Conservation (phyloP, 805 yeast genomes). For the Wickerhamiella occidentalis region DNA sequence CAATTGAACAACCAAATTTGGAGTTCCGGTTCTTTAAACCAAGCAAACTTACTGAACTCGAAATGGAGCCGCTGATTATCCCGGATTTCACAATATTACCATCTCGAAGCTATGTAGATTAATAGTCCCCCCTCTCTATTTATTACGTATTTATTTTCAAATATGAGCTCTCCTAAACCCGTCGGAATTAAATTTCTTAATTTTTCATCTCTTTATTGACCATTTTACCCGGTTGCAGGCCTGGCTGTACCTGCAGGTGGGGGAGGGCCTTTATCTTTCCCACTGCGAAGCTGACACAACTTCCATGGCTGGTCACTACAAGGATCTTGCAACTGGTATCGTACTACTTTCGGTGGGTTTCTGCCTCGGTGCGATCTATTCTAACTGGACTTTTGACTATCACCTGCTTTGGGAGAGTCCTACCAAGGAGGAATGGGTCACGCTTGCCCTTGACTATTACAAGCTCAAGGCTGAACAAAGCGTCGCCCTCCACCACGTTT, state of each 20-base stretch:
- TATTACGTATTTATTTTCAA: not conserved
- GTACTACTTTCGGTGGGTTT: slow-evolving; percentile 46
- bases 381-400: slow-evolving; percentile 74
- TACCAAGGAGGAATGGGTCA: slow-evolving; percentile 43
- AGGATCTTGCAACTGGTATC: slow-evolving; percentile 18
- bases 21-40: not conserved
- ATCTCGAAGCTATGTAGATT: not conserved
- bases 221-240: not conserved
- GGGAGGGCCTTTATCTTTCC: not conserved
- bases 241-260: not conserved
- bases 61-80: not conserved
- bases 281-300: not conserved
- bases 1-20: no score
- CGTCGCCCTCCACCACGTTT: slow-evolving; percentile 40
- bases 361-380: slow-evolving; percentile 63
- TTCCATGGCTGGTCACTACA: slow-evolving; percentile 16
- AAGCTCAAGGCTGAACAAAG: slow-evolving; percentile 61
- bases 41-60: not conserved
- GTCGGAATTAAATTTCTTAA: no score
- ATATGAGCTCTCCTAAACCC: no score
- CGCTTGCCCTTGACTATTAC: slow-evolving; percentile 59
- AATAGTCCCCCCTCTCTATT: not conserved
- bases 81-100: not conserved
- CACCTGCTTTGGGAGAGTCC: slow-evolving; percentile 54
- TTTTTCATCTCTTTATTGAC: no score